These are phyloP conservation scores for Trichosanthes cucumerina DNA, from an alignment of 306 rosid genomes.

Conservation along the genomic window DNA sequence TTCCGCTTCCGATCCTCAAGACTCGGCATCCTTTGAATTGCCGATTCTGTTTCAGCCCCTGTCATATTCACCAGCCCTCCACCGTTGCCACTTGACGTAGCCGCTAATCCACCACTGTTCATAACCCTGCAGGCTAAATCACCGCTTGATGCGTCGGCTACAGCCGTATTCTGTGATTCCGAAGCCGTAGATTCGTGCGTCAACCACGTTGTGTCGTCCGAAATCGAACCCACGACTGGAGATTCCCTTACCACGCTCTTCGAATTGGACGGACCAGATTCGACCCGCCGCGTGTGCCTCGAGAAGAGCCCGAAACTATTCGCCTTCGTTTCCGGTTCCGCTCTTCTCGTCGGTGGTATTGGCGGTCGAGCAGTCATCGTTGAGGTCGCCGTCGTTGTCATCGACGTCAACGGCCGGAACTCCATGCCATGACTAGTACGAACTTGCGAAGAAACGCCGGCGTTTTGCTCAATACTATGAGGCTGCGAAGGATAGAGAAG, in stretches of 20 bases:
- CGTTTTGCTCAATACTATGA: background rate
- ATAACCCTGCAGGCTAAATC: slow-evolving; percentile 7
- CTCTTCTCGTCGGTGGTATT: slow-evolving; percentile 23
- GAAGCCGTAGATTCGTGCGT: slow-evolving; percentile 10
- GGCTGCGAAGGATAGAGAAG: slow-evolving; percentile 22
- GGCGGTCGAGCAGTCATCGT: slow-evolving; percentile 26
- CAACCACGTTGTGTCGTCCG: slow-evolving; percentile 26
- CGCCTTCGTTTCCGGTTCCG: slow-evolving; percentile 14
- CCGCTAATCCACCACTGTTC: slow-evolving; percentile 17
- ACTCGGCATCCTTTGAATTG: slow-evolving; percentile 17
- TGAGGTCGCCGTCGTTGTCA: background rate
- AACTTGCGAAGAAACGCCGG: slow-evolving; percentile 6
- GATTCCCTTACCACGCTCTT: slow-evolving; percentile 27
- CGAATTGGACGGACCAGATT: slow-evolving; percentile 25
- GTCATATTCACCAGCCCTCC: slow-evolving; percentile 21
- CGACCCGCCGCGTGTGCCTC: slow-evolving; percentile 16
- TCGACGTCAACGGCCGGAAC: slow-evolving; percentile 9
- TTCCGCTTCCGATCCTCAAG: slow-evolving; percentile 51
- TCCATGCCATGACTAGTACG: slow-evolving; percentile 16
- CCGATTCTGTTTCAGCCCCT: slow-evolving; percentile 33
- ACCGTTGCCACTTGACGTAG: background rate
- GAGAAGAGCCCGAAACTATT: slow-evolving; percentile 33
- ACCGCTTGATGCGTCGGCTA: slow-evolving; percentile 10
- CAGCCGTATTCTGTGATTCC: slow-evolving; percentile 19
- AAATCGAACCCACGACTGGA: slow-evolving; percentile 39